Evolutionary conservation across 2,329 filamentous ascomycete species (phyloP), one percentile per base, ranked within the genome.

Genomic region (Nigrograna mackinnonii): DNA sequence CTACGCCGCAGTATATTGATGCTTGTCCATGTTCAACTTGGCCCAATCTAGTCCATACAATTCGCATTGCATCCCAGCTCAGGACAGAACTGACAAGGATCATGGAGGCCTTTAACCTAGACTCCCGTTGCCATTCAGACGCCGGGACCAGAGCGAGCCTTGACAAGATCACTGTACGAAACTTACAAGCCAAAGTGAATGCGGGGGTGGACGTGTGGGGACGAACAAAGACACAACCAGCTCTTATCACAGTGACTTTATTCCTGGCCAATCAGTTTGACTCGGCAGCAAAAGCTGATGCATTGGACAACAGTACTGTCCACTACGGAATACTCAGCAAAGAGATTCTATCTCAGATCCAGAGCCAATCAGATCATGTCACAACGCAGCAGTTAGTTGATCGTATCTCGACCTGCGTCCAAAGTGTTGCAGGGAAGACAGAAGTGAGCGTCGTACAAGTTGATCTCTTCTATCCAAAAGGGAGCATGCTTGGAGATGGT

Each of bases 241-340:
- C 82, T 7, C 59, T 80, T 5, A 56, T 90, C 6, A 84, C 83
- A 4, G 78, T 82, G 22, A 75, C 78, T 16, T 74, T 89, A 3
- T 76, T 74, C 3, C 76, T 90, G 46, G 64, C 68, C 12, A 59
- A 69, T 6, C 65, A 76, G 0, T 89, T 90, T 58, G 71, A 70
- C 35, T 73, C 77, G 0, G 80, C 85, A 1, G 82, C 83, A 0
- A 57, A 73, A 1, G 66, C 67, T 4, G 87, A 91, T 68, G 70
- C 70, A 6, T 77, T 91, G 22, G 78, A 82, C 34, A 66, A 68
- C n/a, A 86, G 86, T 60, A 91, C 87, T 2, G 81, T 90, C 18
- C 85, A 91, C 69, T 91, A 91, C 58, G 87, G 87, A 2, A 76
- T 72, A 7, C 74, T 91, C 12, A 84, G 82, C 70, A 89, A 90